A percentile compares a stretch with the other conserved stretches of the same genome.
Evolutionary conservation across 129 eudicot genomes (phyloP).

Genomic region (Glebionis coronaria): DNA sequence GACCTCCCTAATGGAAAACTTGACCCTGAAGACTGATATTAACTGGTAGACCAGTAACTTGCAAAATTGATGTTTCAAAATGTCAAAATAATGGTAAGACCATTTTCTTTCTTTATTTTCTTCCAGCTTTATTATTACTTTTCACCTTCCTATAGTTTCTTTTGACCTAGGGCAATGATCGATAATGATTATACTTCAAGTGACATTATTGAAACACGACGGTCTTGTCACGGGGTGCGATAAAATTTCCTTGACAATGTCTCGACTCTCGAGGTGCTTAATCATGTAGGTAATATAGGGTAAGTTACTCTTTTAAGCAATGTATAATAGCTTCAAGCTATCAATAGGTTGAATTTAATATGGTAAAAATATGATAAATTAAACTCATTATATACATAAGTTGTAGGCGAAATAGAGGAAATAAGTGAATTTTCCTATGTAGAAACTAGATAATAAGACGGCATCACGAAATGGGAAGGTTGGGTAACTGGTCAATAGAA

Average conservation of each 20-base stretch:
- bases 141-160: no score
- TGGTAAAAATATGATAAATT: slow-evolving; percentile 4
- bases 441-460: slow-evolving; percentile 11
- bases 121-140: no score
- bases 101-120: background rate
- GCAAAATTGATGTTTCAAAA: slow-evolving; percentile 66
- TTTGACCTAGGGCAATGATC: slow-evolving; percentile 48
- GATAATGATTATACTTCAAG: slow-evolving; percentile 67
- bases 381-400: slow-evolving; percentile 11
- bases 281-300: slow-evolving; percentile 63
- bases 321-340: background rate
- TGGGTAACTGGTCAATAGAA: slow-evolving; percentile 6
- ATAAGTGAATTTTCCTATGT: slow-evolving; percentile 7
- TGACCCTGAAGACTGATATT: slow-evolving; percentile 63
- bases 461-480: background rate
- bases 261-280: slow-evolving; percentile 56
- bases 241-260: slow-evolving; percentile 66
- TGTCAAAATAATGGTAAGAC: slow-evolving; percentile 53
- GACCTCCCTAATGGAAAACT: slow-evolving; percentile 65
- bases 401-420: background rate
- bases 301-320: slow-evolving; percentile 24
- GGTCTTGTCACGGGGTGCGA: slow-evolving; percentile 51
- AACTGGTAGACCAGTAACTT: slow-evolving; percentile 56
- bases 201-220: slow-evolving; percentile 58
- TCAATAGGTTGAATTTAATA: background rate